Base-by-base conservation (phyloP, 768 basidiomycete species). In the Dioszegia hungarica region DNA sequence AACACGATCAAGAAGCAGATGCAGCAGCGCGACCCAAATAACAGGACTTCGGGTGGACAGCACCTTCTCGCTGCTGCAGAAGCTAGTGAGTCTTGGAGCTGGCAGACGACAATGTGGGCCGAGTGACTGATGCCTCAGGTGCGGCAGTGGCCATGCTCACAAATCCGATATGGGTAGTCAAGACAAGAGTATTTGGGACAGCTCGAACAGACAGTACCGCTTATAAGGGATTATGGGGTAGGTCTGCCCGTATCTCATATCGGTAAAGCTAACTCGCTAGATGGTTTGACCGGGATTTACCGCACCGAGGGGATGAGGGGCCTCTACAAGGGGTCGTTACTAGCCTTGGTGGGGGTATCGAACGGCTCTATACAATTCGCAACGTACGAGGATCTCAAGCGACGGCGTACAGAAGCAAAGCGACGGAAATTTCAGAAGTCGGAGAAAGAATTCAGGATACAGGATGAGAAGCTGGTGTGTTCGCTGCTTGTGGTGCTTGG, bases 351-450 rank as follows among this genome's bases (percentile, higher is more conserved):
- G 33, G 95, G 95, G 14, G 92, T 97, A 58, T 85, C 86, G 74
- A 98, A 91, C 67, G 93, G 95, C 1, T 90, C 92, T 0, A 80
- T 95, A 37, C 95, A 98, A 74, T 99, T 99, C 76, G 89, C 94
- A 79, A 84, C 85, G 0, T 99, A 98, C 72, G 95, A 99, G 72
- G 85, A 94, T 76, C 86, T 99, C 85, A 98, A 98, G 74, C 78
- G 81, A 24, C 88, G 89, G 84, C 85, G 89, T 6, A 86, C 89
- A 63, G 82, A 83, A 43, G 45, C 73, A 59, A 92, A 90, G 76
- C 79, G 82, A 61, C 82, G 79, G 63, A 82, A 81, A 64, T 84
- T 84, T 47, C 81, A 81, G 56, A 81, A 79, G 36, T 78, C 81
- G 4, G 89, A 89, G 3, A 79, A 79, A 59, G 75, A 78, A 15